Evolutionary conservation across 495 filamentous ascomycete genomes (phyloP).

Genomic region (Tuber brumale): DNA sequence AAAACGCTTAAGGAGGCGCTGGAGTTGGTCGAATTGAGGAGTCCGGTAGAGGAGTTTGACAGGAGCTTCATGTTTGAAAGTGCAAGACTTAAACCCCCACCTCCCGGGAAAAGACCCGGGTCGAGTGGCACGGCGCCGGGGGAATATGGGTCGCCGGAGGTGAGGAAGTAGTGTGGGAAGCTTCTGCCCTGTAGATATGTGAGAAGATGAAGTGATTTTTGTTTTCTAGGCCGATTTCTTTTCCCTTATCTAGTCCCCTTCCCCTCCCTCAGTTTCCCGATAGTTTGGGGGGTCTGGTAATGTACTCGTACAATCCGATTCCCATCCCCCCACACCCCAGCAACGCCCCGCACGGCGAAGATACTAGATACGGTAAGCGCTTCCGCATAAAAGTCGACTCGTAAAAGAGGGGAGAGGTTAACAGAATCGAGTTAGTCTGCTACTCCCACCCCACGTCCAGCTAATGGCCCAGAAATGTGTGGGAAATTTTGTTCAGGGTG

Average conservation of each 20-base stretch:
- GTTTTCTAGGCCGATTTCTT: constrained; percentile 6
- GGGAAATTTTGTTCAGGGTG: neutral
- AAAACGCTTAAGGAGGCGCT: constrained; percentile 73
- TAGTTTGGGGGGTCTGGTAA: constrained; percentile 6
- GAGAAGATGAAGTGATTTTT: constrained; percentile 2
- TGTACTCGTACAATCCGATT: neutral
- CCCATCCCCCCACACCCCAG: constrained; percentile 30
- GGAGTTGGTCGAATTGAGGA: constrained; percentile 58
- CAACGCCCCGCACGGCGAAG: neutral
- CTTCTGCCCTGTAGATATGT: neutral
- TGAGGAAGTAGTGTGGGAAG: constrained; percentile 28
- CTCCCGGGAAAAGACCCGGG: constrained; percentile 42
- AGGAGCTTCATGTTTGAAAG: constrained; percentile 49
- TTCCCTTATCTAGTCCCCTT: constrained; percentile 1
- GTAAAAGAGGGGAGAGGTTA: neutral
- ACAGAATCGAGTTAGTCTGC: neutral
- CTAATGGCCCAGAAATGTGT: neutral
- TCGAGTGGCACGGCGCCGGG: constrained; percentile 7
- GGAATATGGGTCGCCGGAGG: constrained; percentile 33
- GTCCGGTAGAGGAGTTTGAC: constrained; percentile 44
- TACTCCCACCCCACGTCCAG: neutral
- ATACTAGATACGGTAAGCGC: neutral
- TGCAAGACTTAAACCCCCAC: constrained; percentile 49
- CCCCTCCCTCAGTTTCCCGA: constrained; percentile 4
- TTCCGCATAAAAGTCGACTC: neutral